Evolutionary conservation across 2,329 filamentous ascomycete species (phyloP).

Genomic region (Alternaria dauci): DNA sequence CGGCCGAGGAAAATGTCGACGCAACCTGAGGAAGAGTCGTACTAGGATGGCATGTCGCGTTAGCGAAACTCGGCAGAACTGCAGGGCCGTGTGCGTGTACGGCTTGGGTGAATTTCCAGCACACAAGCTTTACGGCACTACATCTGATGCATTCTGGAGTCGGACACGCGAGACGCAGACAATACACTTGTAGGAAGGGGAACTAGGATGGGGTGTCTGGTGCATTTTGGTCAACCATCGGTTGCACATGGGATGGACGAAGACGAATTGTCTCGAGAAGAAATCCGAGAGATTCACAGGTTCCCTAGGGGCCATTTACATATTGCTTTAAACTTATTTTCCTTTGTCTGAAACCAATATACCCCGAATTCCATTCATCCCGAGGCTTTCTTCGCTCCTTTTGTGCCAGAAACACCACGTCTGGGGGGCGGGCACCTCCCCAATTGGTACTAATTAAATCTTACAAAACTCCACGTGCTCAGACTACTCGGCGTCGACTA

Average conservation of each 20-base stretch:
- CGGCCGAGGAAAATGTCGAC: conserved; percentile 61
- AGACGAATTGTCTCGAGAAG: not conserved
- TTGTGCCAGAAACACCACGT: not conserved
- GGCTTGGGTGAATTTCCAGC: conserved; percentile 24
- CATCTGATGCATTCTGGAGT: conserved; percentile 29
- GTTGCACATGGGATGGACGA: conserved; percentile 16
- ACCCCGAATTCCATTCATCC: conserved; percentile 6
- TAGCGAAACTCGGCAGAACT: conserved; percentile 18
- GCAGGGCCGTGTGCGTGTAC: conserved; percentile 30
- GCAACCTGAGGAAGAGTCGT: conserved; percentile 65
- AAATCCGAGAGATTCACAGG: not conserved
- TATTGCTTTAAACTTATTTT: conserved; percentile 39
- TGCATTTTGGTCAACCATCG: conserved; percentile 5
- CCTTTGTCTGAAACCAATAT: conserved; percentile 33
- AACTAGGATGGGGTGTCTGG: conserved; percentile 2
- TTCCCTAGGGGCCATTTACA: conserved; percentile 25
- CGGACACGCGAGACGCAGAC: conserved; percentile 22
- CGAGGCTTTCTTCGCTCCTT: not conserved
- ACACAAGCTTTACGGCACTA: conserved; percentile 34
- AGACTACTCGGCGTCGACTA: not conserved
- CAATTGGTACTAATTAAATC: not conserved
- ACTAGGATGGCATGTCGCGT: conserved; percentile 46
- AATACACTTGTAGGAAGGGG: conserved; percentile 9
- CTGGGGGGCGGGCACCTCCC: not conserved
- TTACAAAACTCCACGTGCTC: not conserved